A percentile compares a stretch with the other conserved stretches of the same genome.
These are phyloP conservation scores for Mimosa bimucronata DNA, from an alignment of 306 rosid species.

Conservation along the genomic window DNA sequence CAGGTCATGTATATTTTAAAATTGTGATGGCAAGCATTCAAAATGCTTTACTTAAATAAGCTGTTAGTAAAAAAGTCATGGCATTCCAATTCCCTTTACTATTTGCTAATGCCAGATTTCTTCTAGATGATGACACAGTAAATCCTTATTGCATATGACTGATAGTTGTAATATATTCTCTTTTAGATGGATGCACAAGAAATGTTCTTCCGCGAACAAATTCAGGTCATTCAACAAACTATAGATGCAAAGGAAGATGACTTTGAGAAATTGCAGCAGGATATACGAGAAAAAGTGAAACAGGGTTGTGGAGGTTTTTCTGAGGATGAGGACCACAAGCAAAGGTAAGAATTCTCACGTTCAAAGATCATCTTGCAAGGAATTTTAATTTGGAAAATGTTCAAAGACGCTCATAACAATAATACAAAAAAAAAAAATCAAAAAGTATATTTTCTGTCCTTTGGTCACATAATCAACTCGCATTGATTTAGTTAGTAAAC, in stretches of 20 bases:
- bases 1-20: not conserved
- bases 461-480: conserved; percentile 7
- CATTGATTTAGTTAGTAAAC: not conserved
- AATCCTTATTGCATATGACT: not conserved
- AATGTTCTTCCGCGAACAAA: conserved; percentile 34
- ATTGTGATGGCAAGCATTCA: not conserved
- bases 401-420: too few species aligned
- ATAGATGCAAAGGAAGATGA: conserved; percentile 40
- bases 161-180: conserved; percentile 12
- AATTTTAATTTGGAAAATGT: too few species aligned
- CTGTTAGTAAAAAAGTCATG: not conserved
- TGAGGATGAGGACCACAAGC: conserved; percentile 23
- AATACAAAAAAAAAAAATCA: too few species aligned
- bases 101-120: not conserved
- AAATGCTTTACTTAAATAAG: not conserved
- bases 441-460: not conserved
- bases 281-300: conserved; percentile 16
- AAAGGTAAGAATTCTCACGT: conserved; percentile 28
- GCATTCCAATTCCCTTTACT: not conserved
- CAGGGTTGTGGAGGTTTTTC: conserved; percentile 16
- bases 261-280: conserved; percentile 38
- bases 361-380: too few species aligned
- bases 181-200: conserved; percentile 48
- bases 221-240: conserved; percentile 39
- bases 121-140: not conserved